Conservation (phyloP, 495 filamentous ascomycete species). For the Aspergillus baeticus region DNA sequence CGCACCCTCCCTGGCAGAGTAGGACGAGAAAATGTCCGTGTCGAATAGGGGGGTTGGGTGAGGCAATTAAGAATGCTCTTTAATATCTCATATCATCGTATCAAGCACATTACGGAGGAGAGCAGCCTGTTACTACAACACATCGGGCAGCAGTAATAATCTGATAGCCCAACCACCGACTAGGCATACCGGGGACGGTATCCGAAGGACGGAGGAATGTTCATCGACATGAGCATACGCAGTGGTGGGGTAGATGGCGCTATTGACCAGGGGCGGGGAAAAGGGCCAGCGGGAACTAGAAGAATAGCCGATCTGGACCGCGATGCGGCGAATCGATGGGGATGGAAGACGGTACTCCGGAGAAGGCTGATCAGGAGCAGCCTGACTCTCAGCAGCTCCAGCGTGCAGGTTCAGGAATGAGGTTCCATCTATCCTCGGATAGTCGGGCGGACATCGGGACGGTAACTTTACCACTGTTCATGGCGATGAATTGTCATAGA, state of each 20-base stretch:
- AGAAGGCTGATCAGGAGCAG: slow-evolving; percentile 4
- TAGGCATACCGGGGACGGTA: background rate
- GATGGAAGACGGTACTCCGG: slow-evolving; percentile 13
- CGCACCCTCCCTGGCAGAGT: no score
- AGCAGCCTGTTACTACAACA: background rate
- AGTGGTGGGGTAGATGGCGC: background rate
- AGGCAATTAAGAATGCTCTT: background rate
- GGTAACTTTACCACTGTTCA: background rate
- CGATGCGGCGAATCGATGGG: background rate
- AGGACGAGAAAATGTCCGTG: background rate
- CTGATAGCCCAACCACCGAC: background rate
- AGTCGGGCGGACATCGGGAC: slow-evolving; percentile 5
- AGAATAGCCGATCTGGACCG: slow-evolving; percentile 15
- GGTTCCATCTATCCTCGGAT: slow-evolving; percentile 8
- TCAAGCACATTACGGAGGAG: background rate
- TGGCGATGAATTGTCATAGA: background rate
- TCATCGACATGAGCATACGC: background rate
- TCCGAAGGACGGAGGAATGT: slow-evolving; percentile 10
- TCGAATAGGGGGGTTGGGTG: background rate
- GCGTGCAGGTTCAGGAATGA: background rate
- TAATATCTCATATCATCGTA: background rate
- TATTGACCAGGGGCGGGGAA: background rate
- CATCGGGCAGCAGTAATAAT: background rate
- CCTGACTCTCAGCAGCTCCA: slow-evolving; percentile 4
- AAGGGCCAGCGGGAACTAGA: slow-evolving; percentile 11